Evolutionary conservation across 345 rosid species (phyloP), one percentile per base, ranked within the genome.

Genomic region (Populus pruinosa): DNA sequence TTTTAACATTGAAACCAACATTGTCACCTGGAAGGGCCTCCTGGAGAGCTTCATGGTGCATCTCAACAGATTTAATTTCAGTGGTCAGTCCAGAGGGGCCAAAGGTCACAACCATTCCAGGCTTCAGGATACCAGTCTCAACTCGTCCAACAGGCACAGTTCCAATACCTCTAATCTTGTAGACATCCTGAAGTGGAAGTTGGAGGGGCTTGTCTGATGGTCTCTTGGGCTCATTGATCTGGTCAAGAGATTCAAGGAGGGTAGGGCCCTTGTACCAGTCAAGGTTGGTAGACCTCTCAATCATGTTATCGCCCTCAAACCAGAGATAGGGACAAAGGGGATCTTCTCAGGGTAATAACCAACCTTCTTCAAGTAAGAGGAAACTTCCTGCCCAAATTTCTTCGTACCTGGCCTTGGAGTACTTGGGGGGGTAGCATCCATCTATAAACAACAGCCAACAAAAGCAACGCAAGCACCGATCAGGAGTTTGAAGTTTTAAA

Each of bases 251-350:
- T 0, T 90, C 92, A 12, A 89, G 91, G 14, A 90, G 89, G 8
- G 94, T 90, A 18, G 92, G 94, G 41, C 94, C 94, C 87, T 90
- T 88, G 88, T 90, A 90, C 94, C 92, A 90, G 82, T 90, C 94
- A 0, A 90, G 91, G 81, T 90, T 90, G 79, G 91, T 85, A 21
- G 94, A 90, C 80, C 94, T 87, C 84, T 89, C 94, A 47, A 90
- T 90, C 97, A 92, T 92, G 91, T 92, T 92, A 73, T 90, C 97
- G 25, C 97, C 94, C 87, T 92, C 97, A 39, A 92, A 92, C 94
- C 93, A 41, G 94, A 92, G 73, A 92, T 89, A 35, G 97, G 97
- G 20, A 92, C 94, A 4, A 90, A 90, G 0, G 94, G 93, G 79
- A 92, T 87, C 82, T 92, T 92, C 6, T 93, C 97, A 4, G 94